Percentiles rank a stretch among this genome's conserved stretches.
Evolutionary conservation across 2,329 filamentous ascomycete genomes (phyloP).

Genomic region (Epichloe gansuensis): DNA sequence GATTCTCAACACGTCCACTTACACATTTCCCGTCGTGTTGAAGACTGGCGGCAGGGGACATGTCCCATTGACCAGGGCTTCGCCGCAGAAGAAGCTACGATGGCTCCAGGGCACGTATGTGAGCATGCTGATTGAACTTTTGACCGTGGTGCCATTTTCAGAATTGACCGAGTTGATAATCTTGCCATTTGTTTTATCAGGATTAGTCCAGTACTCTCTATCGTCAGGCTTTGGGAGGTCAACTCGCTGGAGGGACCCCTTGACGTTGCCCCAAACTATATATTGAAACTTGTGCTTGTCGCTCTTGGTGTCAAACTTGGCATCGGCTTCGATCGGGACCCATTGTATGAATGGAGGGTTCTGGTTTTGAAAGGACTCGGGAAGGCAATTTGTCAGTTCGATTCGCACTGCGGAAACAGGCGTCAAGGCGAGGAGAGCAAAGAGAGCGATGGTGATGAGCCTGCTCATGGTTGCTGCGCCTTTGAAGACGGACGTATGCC

Average conservation of each 20-base stretch:
- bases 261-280: slow-evolving; percentile 84
- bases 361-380: slow-evolving; percentile 42
- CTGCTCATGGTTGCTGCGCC: background rate
- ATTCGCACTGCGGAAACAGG: slow-evolving; percentile 52
- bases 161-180: slow-evolving; percentile 52
- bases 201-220: slow-evolving; percentile 49
- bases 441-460: slow-evolving; percentile 24
- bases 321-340: slow-evolving; percentile 61
- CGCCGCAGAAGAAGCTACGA: slow-evolving; percentile 52
- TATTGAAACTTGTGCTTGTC: slow-evolving; percentile 55
- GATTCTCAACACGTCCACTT: slow-evolving; percentile 1
- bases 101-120: slow-evolving; percentile 58
- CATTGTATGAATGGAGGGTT: slow-evolving; percentile 61
- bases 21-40: slow-evolving; percentile 19
- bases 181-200: slow-evolving; percentile 55
- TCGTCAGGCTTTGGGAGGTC: slow-evolving; percentile 45
- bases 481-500: background rate
- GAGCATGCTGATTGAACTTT: slow-evolving; percentile 58
- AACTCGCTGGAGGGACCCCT: slow-evolving; percentile 49
- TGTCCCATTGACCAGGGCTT: slow-evolving; percentile 41
- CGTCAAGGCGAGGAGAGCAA: slow-evolving; percentile 24
- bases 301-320: slow-evolving; percentile 52
- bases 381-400: slow-evolving; percentile 74
- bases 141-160: slow-evolving; percentile 59
- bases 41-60: slow-evolving; percentile 74